These are phyloP conservation scores for Phenoliferia sp. DNA, from an alignment of 1,284 basidiomycete genomes.

Conservation along the genomic window DNA sequence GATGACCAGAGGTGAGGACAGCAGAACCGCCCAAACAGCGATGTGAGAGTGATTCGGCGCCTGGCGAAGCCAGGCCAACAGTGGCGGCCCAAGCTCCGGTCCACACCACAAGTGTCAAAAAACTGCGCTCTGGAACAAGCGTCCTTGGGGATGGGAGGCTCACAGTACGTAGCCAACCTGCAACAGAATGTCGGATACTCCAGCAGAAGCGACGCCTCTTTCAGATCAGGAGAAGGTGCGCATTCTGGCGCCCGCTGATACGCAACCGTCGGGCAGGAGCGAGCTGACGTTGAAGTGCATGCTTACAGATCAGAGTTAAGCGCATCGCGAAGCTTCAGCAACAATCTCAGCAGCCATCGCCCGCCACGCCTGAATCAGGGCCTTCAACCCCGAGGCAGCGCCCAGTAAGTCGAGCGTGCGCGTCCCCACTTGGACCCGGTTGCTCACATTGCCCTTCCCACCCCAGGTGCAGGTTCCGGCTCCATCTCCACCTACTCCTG, in stretches of 20 bases:
- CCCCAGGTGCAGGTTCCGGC: neutral
- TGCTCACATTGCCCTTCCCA: neutral
- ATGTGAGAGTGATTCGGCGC: no score
- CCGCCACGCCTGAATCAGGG: neutral
- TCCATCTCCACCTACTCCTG: neutral
- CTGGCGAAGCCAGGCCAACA: no score
- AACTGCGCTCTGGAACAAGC: no score
- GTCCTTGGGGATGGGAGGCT: no score
- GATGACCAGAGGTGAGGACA: no score
- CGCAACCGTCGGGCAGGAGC: neutral
- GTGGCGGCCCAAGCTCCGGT: no score
- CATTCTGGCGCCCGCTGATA: neutral
- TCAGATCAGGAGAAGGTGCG: constrained; percentile 11
- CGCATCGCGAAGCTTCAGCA: constrained; percentile 31
- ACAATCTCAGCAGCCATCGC: constrained; percentile 3
- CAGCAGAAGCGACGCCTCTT: constrained; percentile 4
- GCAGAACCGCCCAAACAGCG: no score
- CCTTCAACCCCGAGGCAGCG: neutral
- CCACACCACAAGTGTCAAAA: neutral
- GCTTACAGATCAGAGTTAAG: constrained; percentile 30
- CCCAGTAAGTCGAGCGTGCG: neutral
- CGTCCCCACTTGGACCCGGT: neutral
- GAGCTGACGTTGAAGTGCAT: neutral
- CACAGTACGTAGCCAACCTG: no score
- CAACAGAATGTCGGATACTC: neutral